Evolutionary conservation across 306 rosid species (phyloP), one percentile per base, ranked within the genome.

Genomic region (Cucurbita ficifolia): DNA sequence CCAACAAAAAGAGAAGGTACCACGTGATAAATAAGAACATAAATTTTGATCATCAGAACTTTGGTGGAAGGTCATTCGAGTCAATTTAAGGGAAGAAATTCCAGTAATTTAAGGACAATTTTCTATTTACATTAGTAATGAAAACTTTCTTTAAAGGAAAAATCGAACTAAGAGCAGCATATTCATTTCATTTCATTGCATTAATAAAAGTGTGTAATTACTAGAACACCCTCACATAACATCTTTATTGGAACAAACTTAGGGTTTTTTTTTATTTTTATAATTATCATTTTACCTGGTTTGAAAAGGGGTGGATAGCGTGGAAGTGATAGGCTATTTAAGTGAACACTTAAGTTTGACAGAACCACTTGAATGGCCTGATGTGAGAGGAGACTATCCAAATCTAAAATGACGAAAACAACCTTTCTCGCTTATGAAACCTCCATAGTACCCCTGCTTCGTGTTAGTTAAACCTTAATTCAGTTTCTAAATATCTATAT

Each of bases 251-350:
- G 17, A 54, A 3, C 36, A 3, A 14, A 51, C 3, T 52, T 50
- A 39, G 36, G 62, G 8, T 0, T 10, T 19, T 1, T 29, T 29
- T 29, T 29, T 29, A 2, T 2, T 29, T 29, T 2, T 29, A n/a
- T n/a, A n/a, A n/a, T n/a, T n/a, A n/a, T n/a, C n/a, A n/a, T 29
- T 54, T 5, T 40, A 73, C 76, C 76, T 35, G n/a, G 65, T 54
- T 52, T 53, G 65, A 5, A 73, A 42, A 9, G 76, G 43, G 45
- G 22, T 19, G 35, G 51, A 54, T 22, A 55, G 50, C 42, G 33
- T 14, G 63, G 76, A 73, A 55, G 76, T 53, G 53, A 52, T 40
- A 29, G 18, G 36, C 50, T 33, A 39, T 36, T n/a, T 61, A 46
- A 49, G 59, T 70, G 57, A 50, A 29, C 46, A 43, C 29, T 8